These are phyloP conservation scores for Sarocladium brachiariae DNA, from an alignment of 2,329 filamentous ascomycete genomes.

Conservation along the genomic window DNA sequence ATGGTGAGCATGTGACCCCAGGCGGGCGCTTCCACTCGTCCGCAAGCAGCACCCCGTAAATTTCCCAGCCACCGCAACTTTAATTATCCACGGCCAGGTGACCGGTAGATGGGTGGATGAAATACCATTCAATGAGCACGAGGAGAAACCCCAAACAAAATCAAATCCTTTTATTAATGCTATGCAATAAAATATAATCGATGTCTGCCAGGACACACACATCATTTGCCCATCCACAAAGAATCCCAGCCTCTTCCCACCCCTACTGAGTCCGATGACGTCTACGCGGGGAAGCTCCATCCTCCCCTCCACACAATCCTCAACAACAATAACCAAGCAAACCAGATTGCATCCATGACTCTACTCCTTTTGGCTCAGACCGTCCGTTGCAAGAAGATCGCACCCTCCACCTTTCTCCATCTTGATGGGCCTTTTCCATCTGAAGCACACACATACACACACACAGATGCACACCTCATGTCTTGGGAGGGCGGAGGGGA, in stretches of 20 bases:
- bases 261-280: constrained; percentile 2
- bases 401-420: constrained; percentile 1
- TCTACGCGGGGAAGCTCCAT: not conserved
- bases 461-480: not conserved
- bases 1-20: no score
- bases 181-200: no score
- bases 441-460: not conserved
- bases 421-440: not conserved
- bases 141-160: no score
- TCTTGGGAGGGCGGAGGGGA: not conserved
- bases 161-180: no score
- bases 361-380: no score
- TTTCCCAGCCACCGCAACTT: no score
- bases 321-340: no score
- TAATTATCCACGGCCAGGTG: not conserved
- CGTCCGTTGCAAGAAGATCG: no score
- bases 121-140: no score
- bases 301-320: not conserved
- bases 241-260: not conserved
- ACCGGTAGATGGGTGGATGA: no score
- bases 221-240: not conserved
- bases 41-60: not conserved
- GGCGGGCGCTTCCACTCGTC: no score
- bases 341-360: no score
- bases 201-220: not conserved